These are phyloP conservation scores for Harringtonia aguacate DNA, from an alignment of 2,329 filamentous ascomycete species.

Conservation along the genomic window DNA sequence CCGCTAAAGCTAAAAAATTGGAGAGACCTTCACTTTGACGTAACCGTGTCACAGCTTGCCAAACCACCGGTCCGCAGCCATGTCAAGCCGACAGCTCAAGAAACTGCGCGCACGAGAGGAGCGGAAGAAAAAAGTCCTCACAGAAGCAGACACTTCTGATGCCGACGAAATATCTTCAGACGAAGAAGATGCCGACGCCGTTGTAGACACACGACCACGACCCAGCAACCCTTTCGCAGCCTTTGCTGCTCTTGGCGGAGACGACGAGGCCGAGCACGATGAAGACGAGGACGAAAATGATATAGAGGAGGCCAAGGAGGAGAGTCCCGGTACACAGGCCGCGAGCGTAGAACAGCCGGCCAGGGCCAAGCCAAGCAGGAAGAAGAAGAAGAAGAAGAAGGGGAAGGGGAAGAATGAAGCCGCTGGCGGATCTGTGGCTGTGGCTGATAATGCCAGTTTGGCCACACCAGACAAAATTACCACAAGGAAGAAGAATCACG, in stretches of 20 bases:
- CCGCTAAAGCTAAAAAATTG: neutral
- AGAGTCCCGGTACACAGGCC: slow-evolving; percentile 6
- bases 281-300: slow-evolving; percentile 23
- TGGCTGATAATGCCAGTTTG: too few species aligned
- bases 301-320: slow-evolving; percentile 20
- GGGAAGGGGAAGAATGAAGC: slow-evolving; percentile 17
- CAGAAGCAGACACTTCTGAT: slow-evolving; percentile 19
- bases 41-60: neutral
- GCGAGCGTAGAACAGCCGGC: slow-evolving; percentile 17
- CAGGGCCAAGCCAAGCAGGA: slow-evolving; percentile 15
- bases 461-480: slow-evolving; percentile 27
- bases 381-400: slow-evolving; percentile 23
- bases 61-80: slow-evolving; percentile 14
- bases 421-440: neutral
- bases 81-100: slow-evolving; percentile 42
- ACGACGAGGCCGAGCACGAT: slow-evolving; percentile 27
- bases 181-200: neutral
- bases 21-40: neutral
- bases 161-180: slow-evolving; percentile 15
- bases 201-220: neutral
- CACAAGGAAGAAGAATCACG: slow-evolving; percentile 6
- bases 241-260: slow-evolving; percentile 38
- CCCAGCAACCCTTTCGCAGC: slow-evolving; percentile 28
- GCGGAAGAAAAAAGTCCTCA: slow-evolving; percentile 14
- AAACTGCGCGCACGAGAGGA: slow-evolving; percentile 41